Evolutionary conservation across 495 filamentous ascomycete species (phyloP), one percentile per base, ranked within the genome.

Genomic region (Trichoderma virens): DNA sequence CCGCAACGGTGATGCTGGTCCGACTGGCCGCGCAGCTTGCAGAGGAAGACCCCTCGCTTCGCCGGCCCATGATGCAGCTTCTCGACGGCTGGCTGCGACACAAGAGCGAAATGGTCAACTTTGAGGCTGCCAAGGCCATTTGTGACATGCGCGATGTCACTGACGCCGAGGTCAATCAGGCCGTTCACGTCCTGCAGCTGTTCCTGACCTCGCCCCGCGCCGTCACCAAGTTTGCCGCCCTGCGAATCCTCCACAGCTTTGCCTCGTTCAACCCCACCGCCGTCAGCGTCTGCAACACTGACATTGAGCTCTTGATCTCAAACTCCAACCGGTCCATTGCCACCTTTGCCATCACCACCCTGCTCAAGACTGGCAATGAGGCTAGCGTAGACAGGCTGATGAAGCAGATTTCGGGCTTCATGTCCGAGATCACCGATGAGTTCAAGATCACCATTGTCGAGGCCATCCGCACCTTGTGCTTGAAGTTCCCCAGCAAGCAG

Each of bases 51-150:
- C 81, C 82, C 25, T 85, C 90, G 65, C 82, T 99, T 67, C 85
- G 93, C 69, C 95, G 90, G 76, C 90, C 90, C 65, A 96, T 97
- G 93, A 91, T 95, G 85, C 85, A 90, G 74, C 85, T 97, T 71
- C 82, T 97, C 74, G 93, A 97, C 77, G 91, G 93, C 70, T 97
- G 92, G 93, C 83, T 97, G 71, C 85, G 94, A 74, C 93, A 99
- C 75, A 99, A 99, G 86, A 92, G 92, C 72, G 94, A 99, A 72
- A 98, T 99, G 95, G 95, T 98, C 75, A 99, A 97, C 78, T 98
- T 99, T 70, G 94, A 99, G 78, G 94, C 94, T 62, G 95, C 94
- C 27, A 98, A 98, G 81, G 91, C 93, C 25, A 96, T 99, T 73
- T 95, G 92, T 75, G 89, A 93, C 69, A 88, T 98, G 83, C 85